phyloP scores from a whole-genome alignment of 2,329 filamentous ascomycete genomes.

The Nakataea oryzae region DNA sequence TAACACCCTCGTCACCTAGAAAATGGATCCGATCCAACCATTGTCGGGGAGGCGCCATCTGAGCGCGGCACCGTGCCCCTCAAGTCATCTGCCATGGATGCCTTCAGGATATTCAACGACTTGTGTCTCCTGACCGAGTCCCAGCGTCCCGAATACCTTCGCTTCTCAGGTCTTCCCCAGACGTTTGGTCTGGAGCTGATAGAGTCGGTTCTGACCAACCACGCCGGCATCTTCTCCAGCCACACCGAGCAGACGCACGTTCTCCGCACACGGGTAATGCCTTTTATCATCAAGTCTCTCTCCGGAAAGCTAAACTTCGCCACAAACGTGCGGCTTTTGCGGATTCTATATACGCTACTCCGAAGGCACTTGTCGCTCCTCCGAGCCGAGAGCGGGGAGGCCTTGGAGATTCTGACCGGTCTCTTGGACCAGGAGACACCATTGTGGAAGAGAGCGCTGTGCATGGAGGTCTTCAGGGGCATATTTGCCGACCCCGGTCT shows the following conservation, averaged over 20 bases:
- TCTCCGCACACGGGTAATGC: constrained; percentile 68
- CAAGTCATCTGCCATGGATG: constrained; percentile 71
- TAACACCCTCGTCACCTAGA: constrained; percentile 18
- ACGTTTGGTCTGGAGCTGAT: constrained; percentile 86
- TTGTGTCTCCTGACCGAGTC: constrained; percentile 81
- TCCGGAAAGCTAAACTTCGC: constrained; percentile 73
- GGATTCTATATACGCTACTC: constrained; percentile 74
- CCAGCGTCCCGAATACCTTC: constrained; percentile 71
- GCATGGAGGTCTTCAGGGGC: constrained; percentile 82
- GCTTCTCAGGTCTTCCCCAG: constrained; percentile 66
- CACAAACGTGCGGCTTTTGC: constrained; percentile 68
- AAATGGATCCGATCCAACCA: constrained; percentile 37
- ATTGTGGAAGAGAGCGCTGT: constrained; percentile 79
- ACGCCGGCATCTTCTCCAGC: constrained; percentile 65
- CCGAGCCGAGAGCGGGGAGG: constrained; percentile 70
- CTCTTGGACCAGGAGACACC: constrained; percentile 78
- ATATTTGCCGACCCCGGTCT: constrained; percentile 75
- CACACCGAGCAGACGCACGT: constrained; percentile 77
- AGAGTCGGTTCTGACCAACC: constrained; percentile 79
- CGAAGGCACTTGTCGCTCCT: constrained; percentile 68
- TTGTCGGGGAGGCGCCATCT: constrained; percentile 56
- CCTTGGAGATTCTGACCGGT: constrained; percentile 71
- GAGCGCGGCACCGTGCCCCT: constrained; percentile 56
- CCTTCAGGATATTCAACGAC: constrained; percentile 79
- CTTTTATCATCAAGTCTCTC: constrained; percentile 67